A percentile compares a stretch with the other conserved stretches of the same genome.
These are phyloP conservation scores for Pugionium cornutum DNA, from an alignment of 345 rosid genomes.

Conservation along the genomic window DNA sequence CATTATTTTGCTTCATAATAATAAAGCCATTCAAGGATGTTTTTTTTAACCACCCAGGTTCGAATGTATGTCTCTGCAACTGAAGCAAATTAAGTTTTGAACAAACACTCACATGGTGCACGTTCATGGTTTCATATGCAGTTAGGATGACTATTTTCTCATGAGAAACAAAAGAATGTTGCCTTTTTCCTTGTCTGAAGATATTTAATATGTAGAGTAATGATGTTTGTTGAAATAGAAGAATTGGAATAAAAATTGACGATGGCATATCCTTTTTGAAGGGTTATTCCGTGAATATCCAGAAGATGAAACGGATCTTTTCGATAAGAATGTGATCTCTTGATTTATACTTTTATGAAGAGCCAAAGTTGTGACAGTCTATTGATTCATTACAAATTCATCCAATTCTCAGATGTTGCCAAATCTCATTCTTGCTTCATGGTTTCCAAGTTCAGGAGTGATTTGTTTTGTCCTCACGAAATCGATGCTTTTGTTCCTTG, in stretches of 20 bases:
- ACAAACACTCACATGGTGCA: background rate
- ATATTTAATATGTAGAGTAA: background rate
- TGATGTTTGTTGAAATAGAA: too few relatives aligned
- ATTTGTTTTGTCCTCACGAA: conserved; percentile 10
- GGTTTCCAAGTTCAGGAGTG: background rate
- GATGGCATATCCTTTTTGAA: conserved; percentile 33
- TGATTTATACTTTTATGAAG: conserved; percentile 26
- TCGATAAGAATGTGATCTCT: conserved; percentile 31
- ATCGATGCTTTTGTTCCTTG: background rate
- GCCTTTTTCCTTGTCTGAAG: background rate
- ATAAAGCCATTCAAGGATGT: conserved; percentile 26
- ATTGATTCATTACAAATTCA: conserved; percentile 7
- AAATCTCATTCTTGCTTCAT: background rate
- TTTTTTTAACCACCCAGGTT: conserved; percentile 11
- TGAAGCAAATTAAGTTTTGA: background rate
- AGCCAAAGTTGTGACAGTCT: conserved; percentile 23
- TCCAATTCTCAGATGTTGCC: background rate
- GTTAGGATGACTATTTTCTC: background rate
- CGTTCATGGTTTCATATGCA: conserved; percentile 14
- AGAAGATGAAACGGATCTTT: conserved; percentile 26
- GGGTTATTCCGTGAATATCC: conserved; percentile 42
- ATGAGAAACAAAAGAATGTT: background rate
- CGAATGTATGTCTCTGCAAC: conserved; percentile 13
- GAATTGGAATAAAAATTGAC: background rate
- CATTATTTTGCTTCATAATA: conserved; percentile 26